Percentiles rank a stretch among this genome's conserved stretches.
Evolutionary conservation across 108 stramenopile species (phyloP).

Genomic region (Parmales sp.): DNA sequence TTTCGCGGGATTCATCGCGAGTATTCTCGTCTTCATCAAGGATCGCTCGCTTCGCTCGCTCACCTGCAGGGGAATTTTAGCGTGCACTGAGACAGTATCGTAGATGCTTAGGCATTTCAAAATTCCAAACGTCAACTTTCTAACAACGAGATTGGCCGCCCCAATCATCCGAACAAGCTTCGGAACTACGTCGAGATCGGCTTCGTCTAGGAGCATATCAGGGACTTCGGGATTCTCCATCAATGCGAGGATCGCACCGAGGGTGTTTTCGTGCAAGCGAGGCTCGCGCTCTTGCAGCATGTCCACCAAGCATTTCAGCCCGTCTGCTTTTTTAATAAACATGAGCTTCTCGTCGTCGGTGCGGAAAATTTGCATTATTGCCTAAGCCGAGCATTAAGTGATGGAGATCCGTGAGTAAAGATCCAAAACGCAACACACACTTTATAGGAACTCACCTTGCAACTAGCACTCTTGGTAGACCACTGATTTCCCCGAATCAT

Average conservation of each 20-base stretch:
- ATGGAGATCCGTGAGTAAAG: too few relatives aligned
- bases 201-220: background rate
- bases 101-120: constrained; percentile 8
- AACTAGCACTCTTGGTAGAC: background rate
- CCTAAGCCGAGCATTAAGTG: background rate
- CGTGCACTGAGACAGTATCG: background rate
- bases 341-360: background rate
- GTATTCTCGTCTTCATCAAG: too few relatives aligned
- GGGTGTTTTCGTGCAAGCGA: constrained; percentile 2
- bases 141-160: background rate
- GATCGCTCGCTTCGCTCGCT: too few relatives aligned
- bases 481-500: background rate
- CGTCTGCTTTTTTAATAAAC: background rate
- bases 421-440: too few relatives aligned
- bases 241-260: background rate
- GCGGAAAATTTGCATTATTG: background rate
- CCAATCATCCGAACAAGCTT: background rate
- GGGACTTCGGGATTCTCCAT: constrained; percentile 11
- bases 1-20: too few relatives aligned
- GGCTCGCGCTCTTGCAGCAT: constrained; percentile 4
- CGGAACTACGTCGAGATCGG: background rate
- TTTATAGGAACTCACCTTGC: too few relatives aligned
- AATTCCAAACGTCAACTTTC: constrained; percentile 2
- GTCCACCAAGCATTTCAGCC: background rate
- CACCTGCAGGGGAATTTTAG: background rate